phyloP scores from a whole-genome alignment of 2,329 filamentous ascomycete genomes.

The Venturia pyrina region DNA sequence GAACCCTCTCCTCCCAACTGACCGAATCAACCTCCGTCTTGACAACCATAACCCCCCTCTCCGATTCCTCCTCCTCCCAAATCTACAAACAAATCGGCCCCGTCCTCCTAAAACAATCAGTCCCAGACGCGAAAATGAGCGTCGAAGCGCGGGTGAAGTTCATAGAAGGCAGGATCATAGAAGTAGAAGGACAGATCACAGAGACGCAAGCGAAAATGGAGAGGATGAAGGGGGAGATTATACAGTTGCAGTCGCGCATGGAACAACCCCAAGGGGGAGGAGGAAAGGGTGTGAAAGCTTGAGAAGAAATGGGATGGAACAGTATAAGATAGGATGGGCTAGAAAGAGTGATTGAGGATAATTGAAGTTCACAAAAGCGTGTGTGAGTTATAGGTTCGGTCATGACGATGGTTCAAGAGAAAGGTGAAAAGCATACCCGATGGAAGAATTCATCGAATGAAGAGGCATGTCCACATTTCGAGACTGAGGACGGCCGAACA shows the following conservation, averaged over 20 bases:
- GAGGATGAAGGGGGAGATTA: conserved; percentile 9
- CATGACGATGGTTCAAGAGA: too few relatives aligned
- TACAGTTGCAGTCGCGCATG: neutral
- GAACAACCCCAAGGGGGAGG: neutral
- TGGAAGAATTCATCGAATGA: too few relatives aligned
- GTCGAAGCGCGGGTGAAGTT: conserved; percentile 87
- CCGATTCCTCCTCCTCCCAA: conserved; percentile 57
- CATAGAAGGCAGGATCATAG: conserved; percentile 84
- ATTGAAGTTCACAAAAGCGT: too few relatives aligned
- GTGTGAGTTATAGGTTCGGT: too few relatives aligned
- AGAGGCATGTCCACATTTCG: too few relatives aligned
- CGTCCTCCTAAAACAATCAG: conserved; percentile 89
- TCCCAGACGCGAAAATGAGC: conserved; percentile 76
- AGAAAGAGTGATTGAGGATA: neutral
- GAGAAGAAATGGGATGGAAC: neutral
- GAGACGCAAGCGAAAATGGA: conserved; percentile 30
- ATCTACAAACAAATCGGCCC: conserved; percentile 97
- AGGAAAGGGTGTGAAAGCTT: neutral
- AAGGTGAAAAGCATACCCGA: too few relatives aligned
- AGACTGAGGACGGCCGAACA: too few relatives aligned
- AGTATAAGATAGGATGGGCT: neutral
- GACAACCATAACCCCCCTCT: conserved; percentile 38
- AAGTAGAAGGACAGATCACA: conserved; percentile 56
- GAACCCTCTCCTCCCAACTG: conserved; percentile 88
- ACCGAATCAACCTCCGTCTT: conserved; percentile 79